These are phyloP conservation scores for Eucalyptus erythrocorys DNA, from an alignment of 345 rosid species.

Conservation along the genomic window DNA sequence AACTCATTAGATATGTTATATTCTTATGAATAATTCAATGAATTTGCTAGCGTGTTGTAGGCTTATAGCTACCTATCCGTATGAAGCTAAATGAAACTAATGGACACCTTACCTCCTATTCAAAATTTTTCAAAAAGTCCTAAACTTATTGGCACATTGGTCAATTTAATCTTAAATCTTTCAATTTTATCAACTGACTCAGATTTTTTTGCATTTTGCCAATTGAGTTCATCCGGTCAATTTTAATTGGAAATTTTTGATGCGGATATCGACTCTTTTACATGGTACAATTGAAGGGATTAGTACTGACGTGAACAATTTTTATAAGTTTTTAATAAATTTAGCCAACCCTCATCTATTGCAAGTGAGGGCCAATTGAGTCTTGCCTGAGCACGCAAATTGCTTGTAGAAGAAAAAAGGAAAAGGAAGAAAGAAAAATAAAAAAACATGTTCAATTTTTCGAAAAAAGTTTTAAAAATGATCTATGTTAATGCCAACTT, in stretches of 20 bases:
- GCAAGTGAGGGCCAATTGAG: not conserved
- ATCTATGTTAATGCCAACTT: rapidly evolving
- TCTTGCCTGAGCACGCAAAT: rapidly evolving
- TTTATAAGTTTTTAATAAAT: too few species aligned
- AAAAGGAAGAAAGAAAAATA: too few species aligned
- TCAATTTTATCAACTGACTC: rapidly evolving
- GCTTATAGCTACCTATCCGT: not conserved
- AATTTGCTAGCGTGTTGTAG: not conserved
- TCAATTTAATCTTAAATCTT: too few species aligned
- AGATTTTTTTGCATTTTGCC: too few species aligned
- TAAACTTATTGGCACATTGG: rapidly evolving
- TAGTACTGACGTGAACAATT: rapidly evolving
- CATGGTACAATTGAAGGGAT: rapidly evolving
- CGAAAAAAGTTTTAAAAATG: too few species aligned
- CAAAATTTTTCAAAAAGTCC: not conserved
- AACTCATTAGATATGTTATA: not conserved
- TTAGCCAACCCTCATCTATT: not conserved
- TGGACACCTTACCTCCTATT: not conserved
- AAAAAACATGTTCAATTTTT: too few species aligned
- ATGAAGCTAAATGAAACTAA: not conserved
- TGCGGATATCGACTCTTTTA: rapidly evolving
- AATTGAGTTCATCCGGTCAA: rapidly evolving
- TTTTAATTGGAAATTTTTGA: too few species aligned
- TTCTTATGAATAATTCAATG: not conserved
- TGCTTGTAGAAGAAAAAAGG: not conserved